Conservation (phyloP, 768 basidiomycete genomes). For the Naematelia aurantialba region DNA sequence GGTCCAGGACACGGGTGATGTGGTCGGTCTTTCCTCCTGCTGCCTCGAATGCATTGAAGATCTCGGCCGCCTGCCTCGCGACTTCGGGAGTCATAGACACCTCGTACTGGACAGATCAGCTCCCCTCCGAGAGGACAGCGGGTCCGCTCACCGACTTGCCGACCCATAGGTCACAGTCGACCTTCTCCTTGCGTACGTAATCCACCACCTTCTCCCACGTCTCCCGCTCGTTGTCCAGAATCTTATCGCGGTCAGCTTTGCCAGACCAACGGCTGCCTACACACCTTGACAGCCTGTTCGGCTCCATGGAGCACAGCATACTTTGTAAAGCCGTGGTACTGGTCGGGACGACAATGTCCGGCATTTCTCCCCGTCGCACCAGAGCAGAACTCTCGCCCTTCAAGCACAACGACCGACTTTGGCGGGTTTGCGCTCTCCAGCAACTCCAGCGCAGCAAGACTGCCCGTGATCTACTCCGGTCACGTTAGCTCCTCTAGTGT, state of each 20-base stretch:
- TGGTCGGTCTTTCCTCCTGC: slow-evolving; percentile 48
- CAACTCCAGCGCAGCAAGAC: slow-evolving; percentile 7
- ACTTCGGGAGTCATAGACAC: slow-evolving; percentile 31
- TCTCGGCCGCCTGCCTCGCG: slow-evolving; percentile 21
- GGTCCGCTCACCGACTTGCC: slow-evolving; percentile 29
- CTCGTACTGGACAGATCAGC: slow-evolving; percentile 27
- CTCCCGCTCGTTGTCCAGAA: slow-evolving; percentile 27
- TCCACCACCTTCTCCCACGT: slow-evolving; percentile 28
- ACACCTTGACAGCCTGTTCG: slow-evolving; percentile 26
- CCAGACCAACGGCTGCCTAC: not conserved
- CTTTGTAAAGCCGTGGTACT: slow-evolving; percentile 25
- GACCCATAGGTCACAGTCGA: slow-evolving; percentile 39
- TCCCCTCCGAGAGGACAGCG: not conserved
- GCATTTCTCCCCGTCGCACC: slow-evolving; percentile 20
- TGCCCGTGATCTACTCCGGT: slow-evolving; percentile 11
- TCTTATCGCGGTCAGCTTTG: slow-evolving; percentile 2
- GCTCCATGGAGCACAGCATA: slow-evolving; percentile 17
- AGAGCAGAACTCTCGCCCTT: slow-evolving; percentile 15
- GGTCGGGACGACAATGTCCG: slow-evolving; percentile 22
- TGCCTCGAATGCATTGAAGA: slow-evolving; percentile 33
- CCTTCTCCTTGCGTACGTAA: slow-evolving; percentile 23
- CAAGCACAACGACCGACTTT: slow-evolving; percentile 13
- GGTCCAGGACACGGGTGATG: slow-evolving; percentile 40
- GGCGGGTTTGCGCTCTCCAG: slow-evolving; percentile 4
- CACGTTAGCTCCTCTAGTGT: no score